Conservation (phyloP, 371 early-diverging fungal genomes). For the Synchytrium microbalum region DNA sequence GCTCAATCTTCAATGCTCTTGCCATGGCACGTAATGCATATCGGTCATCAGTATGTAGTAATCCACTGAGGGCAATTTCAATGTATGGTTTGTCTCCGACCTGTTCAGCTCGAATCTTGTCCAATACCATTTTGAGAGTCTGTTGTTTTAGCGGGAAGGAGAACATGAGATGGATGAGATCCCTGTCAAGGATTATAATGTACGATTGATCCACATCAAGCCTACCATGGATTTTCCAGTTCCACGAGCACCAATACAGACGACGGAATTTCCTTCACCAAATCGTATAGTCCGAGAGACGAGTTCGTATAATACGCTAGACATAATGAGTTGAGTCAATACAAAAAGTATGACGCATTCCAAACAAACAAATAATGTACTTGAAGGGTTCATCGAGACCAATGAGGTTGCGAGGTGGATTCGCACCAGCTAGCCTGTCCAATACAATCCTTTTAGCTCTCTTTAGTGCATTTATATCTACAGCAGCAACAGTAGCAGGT, state of each 20-base stretch:
- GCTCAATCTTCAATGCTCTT: slow-evolving; percentile 52
- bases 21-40: slow-evolving; percentile 75
- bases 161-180: background rate
- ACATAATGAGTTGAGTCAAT: slow-evolving; percentile 7
- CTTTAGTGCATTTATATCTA: too few species aligned
- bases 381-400: slow-evolving; percentile 56
- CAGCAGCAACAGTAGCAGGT: too few species aligned
- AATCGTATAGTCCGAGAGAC: slow-evolving; percentile 5
- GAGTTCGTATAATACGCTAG: slow-evolving; percentile 12
- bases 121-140: background rate
- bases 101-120: too few species aligned
- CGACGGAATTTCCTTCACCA: slow-evolving; percentile 27
- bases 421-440: slow-evolving; percentile 39
- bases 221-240: slow-evolving; percentile 26
- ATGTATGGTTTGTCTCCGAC: slow-evolving; percentile 47
- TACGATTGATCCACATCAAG: background rate
- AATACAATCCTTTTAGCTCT: too few species aligned
- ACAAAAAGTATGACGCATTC: background rate
- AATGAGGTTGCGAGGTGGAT: slow-evolving; percentile 34
- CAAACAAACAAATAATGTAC: slow-evolving; percentile 25
- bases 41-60: slow-evolving; percentile 73
- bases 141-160: background rate
- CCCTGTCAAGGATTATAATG: background rate
- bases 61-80: slow-evolving; percentile 67
- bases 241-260: slow-evolving; percentile 21